Evolutionary conservation across 2,329 filamentous ascomycete species (phyloP), one percentile per base, ranked within the genome.

Genomic region (Lachnellula willkommii): DNA sequence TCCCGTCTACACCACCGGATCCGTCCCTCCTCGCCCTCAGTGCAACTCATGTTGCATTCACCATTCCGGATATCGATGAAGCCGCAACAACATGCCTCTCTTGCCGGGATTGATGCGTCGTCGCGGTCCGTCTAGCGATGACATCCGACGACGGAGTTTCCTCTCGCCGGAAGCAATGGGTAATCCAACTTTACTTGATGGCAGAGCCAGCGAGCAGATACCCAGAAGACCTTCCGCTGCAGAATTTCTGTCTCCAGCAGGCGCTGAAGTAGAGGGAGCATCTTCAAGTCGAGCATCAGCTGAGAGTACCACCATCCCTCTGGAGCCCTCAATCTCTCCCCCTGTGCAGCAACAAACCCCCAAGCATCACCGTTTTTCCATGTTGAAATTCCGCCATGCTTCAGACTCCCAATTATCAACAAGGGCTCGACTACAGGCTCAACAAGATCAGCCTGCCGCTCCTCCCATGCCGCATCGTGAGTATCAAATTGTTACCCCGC

Each of bases 391-490:
- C 71, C 88, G 91, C 67, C 92, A 96, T 80, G 92, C 90, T 59
- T 96, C 92, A 8, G 93, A 97, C 74, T 88, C 91, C 50, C 91
- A 96, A 71, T 75, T 97, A 59, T 90, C 90, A 11, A 77, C 84
- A 32, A 82, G 84, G 69, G 87, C 87, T 52, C 91, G 87, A 70
- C 82, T 87, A 65, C 85, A 90, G 54, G 76, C 77, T 47, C 72
- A 75, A 60, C 75, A 63, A 79, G 66, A 79, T 75, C 64, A 32
- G 28, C 28, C 9, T 32, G 28, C 72, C n/a, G 51, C 60, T 48
- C 83, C 78, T 66, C 84, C 78, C 65, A 77, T 81, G 68, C 84
- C 76, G 69, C 80, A 74, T 73, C 80, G 77, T 84, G 82, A 62
- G 63, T 67, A 24, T 71, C 73, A 45, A 32, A 22, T 70, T 71